These are phyloP conservation scores for Ampelocalamus luodianensis DNA, from an alignment of 176 grass and related monocot genomes.

Conservation along the genomic window DNA sequence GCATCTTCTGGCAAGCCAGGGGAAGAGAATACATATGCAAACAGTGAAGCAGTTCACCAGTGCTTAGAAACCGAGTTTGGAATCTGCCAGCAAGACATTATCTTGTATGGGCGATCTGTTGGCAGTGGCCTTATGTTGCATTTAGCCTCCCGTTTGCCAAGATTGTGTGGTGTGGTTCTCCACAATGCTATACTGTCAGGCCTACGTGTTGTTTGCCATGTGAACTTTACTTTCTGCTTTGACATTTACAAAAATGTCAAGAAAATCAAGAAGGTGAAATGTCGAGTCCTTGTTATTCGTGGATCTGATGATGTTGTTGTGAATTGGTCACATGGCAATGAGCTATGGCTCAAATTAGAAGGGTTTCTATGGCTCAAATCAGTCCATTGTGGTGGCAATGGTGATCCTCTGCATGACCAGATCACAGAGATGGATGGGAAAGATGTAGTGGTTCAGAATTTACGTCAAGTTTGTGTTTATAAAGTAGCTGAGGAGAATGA, in stretches of 20 bases:
- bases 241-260: conserved; percentile 99
- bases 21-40: conserved; percentile 95
- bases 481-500: conserved; percentile 67
- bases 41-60: conserved; percentile 96
- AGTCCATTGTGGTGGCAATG: no score
- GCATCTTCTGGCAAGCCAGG: conserved; percentile 92
- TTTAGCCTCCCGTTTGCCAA: conserved; percentile 82
- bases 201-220: conserved; percentile 92
- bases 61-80: conserved; percentile 94
- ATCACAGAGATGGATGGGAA: no score
- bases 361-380: no score
- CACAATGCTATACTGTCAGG: conserved; percentile 98
- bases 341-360: no score
- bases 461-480: conserved; percentile 73
- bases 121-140: conserved; percentile 94
- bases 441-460: conserved; percentile 84
- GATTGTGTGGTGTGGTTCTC: conserved; percentile 89
- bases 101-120: conserved; percentile 98
- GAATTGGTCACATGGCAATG: no score
- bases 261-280: no score
- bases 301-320: no score
- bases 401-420: no score
- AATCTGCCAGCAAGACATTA: conserved; percentile 91
- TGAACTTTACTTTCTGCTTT: conserved; percentile 96
- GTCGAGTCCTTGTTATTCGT: no score